Base-by-base conservation (phyloP, 129 eudicot genomes). In the Tagetes erecta region DNA sequence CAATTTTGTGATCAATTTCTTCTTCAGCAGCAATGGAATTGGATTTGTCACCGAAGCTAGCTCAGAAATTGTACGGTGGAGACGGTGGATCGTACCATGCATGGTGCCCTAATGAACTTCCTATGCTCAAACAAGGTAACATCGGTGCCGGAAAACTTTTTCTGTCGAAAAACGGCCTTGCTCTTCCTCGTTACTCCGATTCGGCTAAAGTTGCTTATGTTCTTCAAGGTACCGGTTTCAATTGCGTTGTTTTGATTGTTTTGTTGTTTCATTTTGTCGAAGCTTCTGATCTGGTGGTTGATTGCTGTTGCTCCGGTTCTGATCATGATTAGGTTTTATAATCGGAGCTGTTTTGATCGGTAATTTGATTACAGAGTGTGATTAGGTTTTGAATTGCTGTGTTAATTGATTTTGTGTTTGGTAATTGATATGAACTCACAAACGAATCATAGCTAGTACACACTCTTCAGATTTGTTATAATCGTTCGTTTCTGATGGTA, bases 161-260 rank as follows among this genome's bases (percentile, higher is more conserved):
- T 7, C 92, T 91, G 0, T 60, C 62, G 82, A 88, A 91, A 73
- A 44, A 76, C 40, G 97, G 97, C 1, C 79, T 91, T 44, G 97
- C 95, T 40, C 80, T 88, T 4, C 97, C 97, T 13, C 73, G 81
- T 3, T 87, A 87, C 67, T 90, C 94, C 8, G 96, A 90, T 82
- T 90, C 94, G 20, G 85, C 93, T 58, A 90, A 85, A 82, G 87
- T 91, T 56, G 97, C 95, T 46, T 88, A 88, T 59, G 95, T 91
- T 84, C 95, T 91, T 81, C 90, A 91, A 81, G 97, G 97, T 91
- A 82, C 41, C 6, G 7, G 9, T 67, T 12, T 78, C 11, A 34
- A 67, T 64, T 30, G 14, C 9, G 2, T 6, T 4, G 9, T 38
- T 52, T 64, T 30, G 46, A 47, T 10, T 30, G 45, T 51, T 14